phyloP scores from a whole-genome alignment of 169 alveolate species.

The Plasmodium yoelii region DNA sequence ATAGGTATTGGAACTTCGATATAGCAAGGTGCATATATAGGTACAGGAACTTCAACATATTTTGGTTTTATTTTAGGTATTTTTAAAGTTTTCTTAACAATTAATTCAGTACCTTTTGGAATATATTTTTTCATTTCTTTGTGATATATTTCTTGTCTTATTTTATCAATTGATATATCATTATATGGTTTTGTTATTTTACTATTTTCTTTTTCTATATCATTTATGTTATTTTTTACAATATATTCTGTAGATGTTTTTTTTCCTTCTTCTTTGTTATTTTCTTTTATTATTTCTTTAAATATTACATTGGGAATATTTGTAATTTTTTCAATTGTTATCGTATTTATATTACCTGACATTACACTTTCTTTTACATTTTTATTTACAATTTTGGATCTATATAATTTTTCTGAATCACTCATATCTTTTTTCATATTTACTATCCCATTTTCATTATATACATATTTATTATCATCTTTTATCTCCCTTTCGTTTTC shows the following conservation, averaged over 20 bases:
- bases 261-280: conserved; percentile 9
- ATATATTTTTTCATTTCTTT: conserved; percentile 19
- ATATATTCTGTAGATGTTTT: conserved; percentile 10
- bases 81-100: conserved; percentile 17
- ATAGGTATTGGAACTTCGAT: conserved; percentile 69
- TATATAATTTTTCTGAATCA: conserved; percentile 19
- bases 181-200: conserved; percentile 18
- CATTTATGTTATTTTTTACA: conserved; percentile 16
- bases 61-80: conserved; percentile 53
- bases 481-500: no score
- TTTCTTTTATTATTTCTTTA: conserved; percentile 10
- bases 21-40: conserved; percentile 55
- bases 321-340: conserved; percentile 31
- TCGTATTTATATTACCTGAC: conserved; percentile 31
- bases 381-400: conserved; percentile 9
- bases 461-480: no score
- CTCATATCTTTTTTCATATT: conserved; percentile 1
- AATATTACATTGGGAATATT: conserved; percentile 31
- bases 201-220: conserved; percentile 16
- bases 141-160: conserved; percentile 55
- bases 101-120: conserved; percentile 53
- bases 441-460: not conserved
- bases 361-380: conserved; percentile 26
- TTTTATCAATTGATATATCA: conserved; percentile 33
- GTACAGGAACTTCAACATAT: conserved; percentile 65